phyloP scores from a whole-genome alignment of 495 filamentous ascomycete genomes.

The Trichocladium antarcticum region DNA sequence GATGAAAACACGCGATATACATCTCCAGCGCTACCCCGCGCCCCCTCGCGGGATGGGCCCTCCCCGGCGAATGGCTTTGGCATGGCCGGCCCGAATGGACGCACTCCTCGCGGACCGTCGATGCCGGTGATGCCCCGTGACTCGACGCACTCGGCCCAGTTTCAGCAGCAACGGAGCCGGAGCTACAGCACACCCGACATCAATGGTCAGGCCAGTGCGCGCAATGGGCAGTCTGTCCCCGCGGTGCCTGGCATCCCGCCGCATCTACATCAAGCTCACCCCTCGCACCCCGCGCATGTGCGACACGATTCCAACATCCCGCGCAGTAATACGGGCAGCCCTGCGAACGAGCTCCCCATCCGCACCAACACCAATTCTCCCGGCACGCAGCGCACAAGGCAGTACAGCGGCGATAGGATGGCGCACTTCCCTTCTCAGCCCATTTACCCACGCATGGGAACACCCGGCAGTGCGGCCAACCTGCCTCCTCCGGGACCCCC shows the following conservation, averaged over 20 bases:
- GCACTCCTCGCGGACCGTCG: slow-evolving; percentile 65
- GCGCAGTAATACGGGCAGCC: slow-evolving; percentile 43
- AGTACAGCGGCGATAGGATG: slow-evolving; percentile 32
- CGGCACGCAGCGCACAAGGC: slow-evolving; percentile 34
- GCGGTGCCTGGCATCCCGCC: slow-evolving; percentile 48
- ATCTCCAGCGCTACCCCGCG: slow-evolving; percentile 72
- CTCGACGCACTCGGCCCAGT: slow-evolving; percentile 40
- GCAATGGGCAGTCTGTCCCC: slow-evolving; percentile 31
- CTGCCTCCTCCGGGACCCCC: slow-evolving; percentile 25
- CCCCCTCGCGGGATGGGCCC: slow-evolving; percentile 64
- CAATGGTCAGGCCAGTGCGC: slow-evolving; percentile 32
- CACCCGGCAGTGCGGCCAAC: slow-evolving; percentile 25
- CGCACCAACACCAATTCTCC: slow-evolving; percentile 45
- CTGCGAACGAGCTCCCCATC: slow-evolving; percentile 40
- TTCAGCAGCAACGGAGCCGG: slow-evolving; percentile 47
- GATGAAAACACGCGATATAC: slow-evolving; percentile 74
- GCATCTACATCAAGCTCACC: slow-evolving; percentile 34
- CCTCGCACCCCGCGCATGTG: slow-evolving; percentile 39
- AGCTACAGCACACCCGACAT: slow-evolving; percentile 56
- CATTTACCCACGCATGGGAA: slow-evolving; percentile 35
- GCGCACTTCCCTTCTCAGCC: slow-evolving; percentile 39
- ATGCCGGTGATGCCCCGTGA: slow-evolving; percentile 60
- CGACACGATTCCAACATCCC: slow-evolving; percentile 42
- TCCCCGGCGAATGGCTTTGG: slow-evolving; percentile 48
- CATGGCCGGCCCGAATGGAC: slow-evolving; percentile 40